A percentile compares a stretch with the other conserved stretches of the same genome.
phyloP scores from a whole-genome alignment of 2,329 filamentous ascomycete species.

The Aspergillus luchuensis region DNA sequence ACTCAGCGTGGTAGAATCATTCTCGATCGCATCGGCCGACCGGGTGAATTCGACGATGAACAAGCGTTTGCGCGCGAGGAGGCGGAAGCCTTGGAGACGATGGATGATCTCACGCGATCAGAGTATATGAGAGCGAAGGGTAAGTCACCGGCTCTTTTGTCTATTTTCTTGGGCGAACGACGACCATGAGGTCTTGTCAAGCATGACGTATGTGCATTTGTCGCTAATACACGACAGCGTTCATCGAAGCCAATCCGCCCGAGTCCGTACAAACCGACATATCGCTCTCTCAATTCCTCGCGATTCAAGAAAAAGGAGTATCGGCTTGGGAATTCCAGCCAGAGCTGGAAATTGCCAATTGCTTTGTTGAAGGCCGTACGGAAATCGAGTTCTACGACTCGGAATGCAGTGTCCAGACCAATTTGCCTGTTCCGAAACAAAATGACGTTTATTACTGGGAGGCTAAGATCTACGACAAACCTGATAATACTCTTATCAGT shows the following conservation, averaged over 20 bases:
- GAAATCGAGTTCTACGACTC: slow-evolving; percentile 99
- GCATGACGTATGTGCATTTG: not conserved
- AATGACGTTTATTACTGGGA: slow-evolving; percentile 99
- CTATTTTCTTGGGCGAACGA: not conserved
- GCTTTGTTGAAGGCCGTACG: slow-evolving; percentile 93
- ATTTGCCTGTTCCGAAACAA: slow-evolving; percentile 94
- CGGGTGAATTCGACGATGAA: slow-evolving; percentile 97
- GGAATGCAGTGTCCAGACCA: slow-evolving; percentile 95
- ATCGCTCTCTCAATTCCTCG: slow-evolving; percentile 93
- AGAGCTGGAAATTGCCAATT: slow-evolving; percentile 98
- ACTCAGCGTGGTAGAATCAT: slow-evolving; percentile 86
- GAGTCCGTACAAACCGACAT: slow-evolving; percentile 97
- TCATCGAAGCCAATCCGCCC: slow-evolving; percentile 88
- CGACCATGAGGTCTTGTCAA: not conserved
- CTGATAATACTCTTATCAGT: slow-evolving; percentile 80
- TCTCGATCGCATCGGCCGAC: slow-evolving; percentile 86
- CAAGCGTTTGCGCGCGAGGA: slow-evolving; percentile 92
- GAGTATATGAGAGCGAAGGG: slow-evolving; percentile 96
- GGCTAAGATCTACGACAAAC: slow-evolving; percentile 97
- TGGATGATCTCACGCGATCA: slow-evolving; percentile 88
- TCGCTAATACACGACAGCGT: slow-evolving; percentile 60
- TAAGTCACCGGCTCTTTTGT: slow-evolving; percentile 46
- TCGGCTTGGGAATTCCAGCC: slow-evolving; percentile 99
- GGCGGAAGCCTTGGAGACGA: slow-evolving; percentile 88
- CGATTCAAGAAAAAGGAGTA: slow-evolving; percentile 99